Evolutionary conservation across 768 basidiomycete genomes (phyloP), one percentile per base, ranked within the genome.

Genomic region (Tephrocybe rancida): DNA sequence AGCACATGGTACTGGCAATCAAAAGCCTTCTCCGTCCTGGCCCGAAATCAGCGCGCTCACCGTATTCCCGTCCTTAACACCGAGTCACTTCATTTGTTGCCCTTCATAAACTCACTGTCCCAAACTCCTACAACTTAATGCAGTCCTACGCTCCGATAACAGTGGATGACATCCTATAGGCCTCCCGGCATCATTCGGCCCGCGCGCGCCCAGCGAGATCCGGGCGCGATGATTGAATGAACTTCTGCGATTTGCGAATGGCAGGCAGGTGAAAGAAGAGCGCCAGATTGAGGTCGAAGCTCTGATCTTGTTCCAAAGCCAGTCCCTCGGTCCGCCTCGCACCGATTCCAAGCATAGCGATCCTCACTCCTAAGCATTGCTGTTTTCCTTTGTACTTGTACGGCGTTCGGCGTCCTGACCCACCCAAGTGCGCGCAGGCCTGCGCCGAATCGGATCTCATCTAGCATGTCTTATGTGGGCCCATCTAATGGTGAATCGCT

Each of bases 41-140:
- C 52, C 59, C 59, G 55, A 60, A 52, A 57, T 54, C 55, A 54
- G 34, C 52, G 59, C 44, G 52, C 34, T 35, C 22, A n/a, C 34
- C 35, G 11, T 45, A 35, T 34, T 35, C 30, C 13, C 44, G 30
- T n/a, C 22, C 48, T 59, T 50, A 59, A 43, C 57, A 47, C 57
- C 57, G 57, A 27, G 30, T 44, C 24, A 21, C 27, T 38, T 26
- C 16, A 38, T 37, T 14, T 18, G 21, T 21, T 22, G 22, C 8
- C 25, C 48, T 25, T 13, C 22, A 7, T 13, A 25, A 37, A 9
- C 7, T 16, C 35, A 37, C 35, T 16, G 11, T 37, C 14, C 35
- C 35, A 37, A 37, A 37, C 35, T 16, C 35, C 35, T 43, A 44
- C 22, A 39, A 32, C 11, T 29, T 37, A 42, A 41, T 22, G 34